These are phyloP conservation scores for Kuraishia borneana DNA, from an alignment of 805 yeast genomes.

Conservation along the genomic window DNA sequence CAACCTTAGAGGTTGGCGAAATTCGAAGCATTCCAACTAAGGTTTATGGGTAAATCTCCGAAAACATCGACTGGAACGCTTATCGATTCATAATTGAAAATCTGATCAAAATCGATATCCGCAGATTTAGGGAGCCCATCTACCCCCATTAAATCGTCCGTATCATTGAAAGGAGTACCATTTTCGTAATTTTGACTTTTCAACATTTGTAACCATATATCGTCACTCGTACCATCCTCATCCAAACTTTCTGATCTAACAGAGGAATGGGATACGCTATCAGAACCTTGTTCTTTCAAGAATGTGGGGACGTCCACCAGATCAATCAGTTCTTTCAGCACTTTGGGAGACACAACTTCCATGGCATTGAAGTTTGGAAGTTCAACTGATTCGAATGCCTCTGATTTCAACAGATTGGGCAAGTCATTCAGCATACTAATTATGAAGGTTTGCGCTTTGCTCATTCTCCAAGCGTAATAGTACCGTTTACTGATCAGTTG, in stretches of 20 bases:
- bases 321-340: background rate
- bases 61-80: constrained; percentile 1
- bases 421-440: constrained; percentile 19
- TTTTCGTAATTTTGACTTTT: background rate
- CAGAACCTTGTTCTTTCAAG: background rate
- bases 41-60: constrained; percentile 2
- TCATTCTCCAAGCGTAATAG: constrained; percentile 59
- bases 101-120: constrained; percentile 7
- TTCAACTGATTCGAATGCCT: background rate
- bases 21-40: constrained; percentile 1
- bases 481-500: constrained; percentile 42
- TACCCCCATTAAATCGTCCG: background rate
- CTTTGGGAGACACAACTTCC: background rate
- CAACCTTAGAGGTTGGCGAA: too few relatives aligned
- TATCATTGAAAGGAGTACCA: background rate
- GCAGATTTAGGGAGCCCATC: background rate
- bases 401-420: background rate
- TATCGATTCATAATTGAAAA: constrained; percentile 1
- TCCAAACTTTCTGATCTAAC: background rate
- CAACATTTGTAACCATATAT: constrained; percentile 23
- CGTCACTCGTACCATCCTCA: constrained; percentile 15
- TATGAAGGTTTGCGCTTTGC: constrained; percentile 40
- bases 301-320: background rate
- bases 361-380: background rate
- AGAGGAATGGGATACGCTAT: background rate